These are phyloP conservation scores for Rhizopogon hawkerae DNA, from an alignment of 1,284 basidiomycete genomes.

Conservation along the genomic window DNA sequence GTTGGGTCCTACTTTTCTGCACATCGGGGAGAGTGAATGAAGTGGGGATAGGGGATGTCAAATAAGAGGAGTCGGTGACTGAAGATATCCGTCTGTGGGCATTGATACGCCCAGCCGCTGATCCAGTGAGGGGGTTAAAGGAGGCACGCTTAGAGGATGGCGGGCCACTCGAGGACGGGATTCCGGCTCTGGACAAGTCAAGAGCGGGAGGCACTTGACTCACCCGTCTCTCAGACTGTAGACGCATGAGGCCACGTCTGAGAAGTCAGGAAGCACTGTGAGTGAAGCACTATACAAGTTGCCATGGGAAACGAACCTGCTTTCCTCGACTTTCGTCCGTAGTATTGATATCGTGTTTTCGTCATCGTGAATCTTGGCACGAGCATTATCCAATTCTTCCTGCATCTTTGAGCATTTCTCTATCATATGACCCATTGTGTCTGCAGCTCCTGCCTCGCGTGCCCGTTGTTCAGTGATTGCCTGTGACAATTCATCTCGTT, in stretches of 20 bases:
- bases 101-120: slow-evolving; percentile 34
- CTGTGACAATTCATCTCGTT: slow-evolving; percentile 55
- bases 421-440: slow-evolving; percentile 52
- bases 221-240: slow-evolving; percentile 76
- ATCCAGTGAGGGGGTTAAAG: slow-evolving; percentile 60
- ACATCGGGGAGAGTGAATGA: slow-evolving; percentile 19
- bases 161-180: slow-evolving; percentile 31
- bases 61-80: slow-evolving; percentile 38
- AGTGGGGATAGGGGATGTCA: slow-evolving; percentile 29
- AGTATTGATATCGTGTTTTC: slow-evolving; percentile 76
- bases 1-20: slow-evolving; percentile 20
- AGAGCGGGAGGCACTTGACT: slow-evolving; percentile 44
- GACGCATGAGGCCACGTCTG: slow-evolving; percentile 81
- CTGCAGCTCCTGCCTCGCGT: slow-evolving; percentile 51
- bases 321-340: slow-evolving; percentile 84
- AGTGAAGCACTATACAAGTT: background rate
- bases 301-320: slow-evolving; percentile 44
- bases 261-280: slow-evolving; percentile 6
- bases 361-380: slow-evolving; percentile 60
- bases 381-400: slow-evolving; percentile 51
- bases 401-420: slow-evolving; percentile 58
- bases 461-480: slow-evolving; percentile 42
- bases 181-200: slow-evolving; percentile 46
- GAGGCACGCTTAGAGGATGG: slow-evolving; percentile 59
- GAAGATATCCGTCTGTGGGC: slow-evolving; percentile 64